Evolutionary conservation across 2,329 filamentous ascomycete species (phyloP).

Genomic region (Alternaria brassicae): DNA sequence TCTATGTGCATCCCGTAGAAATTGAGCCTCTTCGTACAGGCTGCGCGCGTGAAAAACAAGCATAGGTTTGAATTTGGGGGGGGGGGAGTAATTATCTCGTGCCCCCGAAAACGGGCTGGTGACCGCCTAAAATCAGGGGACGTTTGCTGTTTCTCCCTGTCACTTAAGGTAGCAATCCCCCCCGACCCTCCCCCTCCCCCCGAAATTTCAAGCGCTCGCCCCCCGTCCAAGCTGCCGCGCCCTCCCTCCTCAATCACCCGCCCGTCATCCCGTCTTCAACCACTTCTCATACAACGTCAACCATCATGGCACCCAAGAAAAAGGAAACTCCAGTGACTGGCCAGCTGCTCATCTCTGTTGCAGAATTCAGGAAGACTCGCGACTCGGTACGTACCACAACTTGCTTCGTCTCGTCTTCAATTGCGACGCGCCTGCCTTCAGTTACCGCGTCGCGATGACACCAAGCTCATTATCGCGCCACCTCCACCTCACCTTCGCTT

Average conservation of each 20-base stretch:
- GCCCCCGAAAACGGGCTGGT: constrained; percentile 3
- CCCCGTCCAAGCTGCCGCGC: constrained; percentile 5
- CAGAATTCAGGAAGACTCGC: constrained; percentile 80
- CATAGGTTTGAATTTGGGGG: neutral
- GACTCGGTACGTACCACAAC: constrained; percentile 72
- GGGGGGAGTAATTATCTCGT: neutral
- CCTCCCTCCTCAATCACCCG: constrained; percentile 7
- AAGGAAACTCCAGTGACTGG: constrained; percentile 41
- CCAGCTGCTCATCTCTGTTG: constrained; percentile 64
- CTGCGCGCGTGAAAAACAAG: neutral
- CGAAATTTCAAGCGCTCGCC: neutral
- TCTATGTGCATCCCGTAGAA: neutral
- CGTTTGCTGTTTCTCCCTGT: constrained; percentile 11
- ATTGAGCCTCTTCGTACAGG: neutral
- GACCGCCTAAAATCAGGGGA: constrained; percentile 7
- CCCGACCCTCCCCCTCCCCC: constrained; percentile 7
- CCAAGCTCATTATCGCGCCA: constrained; percentile 13
- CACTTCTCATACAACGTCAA: constrained; percentile 15
- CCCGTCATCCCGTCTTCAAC: constrained; percentile 11
- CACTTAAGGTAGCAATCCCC: constrained; percentile 17
- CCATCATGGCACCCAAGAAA: constrained; percentile 36
- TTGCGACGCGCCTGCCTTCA: constrained; percentile 27
- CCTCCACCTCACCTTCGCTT: constrained; percentile 4
- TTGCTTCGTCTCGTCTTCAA: constrained; percentile 11
- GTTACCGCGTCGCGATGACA: constrained; percentile 16